Percentiles rank a stretch among this genome's conserved stretches.
Evolutionary conservation across 805 yeast species (phyloP).

Genomic region (Saturnispora hagleri): DNA sequence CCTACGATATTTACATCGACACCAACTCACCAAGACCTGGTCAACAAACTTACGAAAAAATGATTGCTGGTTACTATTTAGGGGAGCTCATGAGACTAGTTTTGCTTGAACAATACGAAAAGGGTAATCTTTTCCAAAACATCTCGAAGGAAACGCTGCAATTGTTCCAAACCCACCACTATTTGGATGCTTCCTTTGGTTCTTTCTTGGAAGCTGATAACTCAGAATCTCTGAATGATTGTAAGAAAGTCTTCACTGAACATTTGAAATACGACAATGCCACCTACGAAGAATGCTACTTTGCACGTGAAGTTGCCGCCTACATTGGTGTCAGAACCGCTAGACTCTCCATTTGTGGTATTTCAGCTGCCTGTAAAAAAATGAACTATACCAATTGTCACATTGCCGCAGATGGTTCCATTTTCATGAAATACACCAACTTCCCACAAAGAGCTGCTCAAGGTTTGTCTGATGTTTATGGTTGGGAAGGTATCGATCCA

Average conservation of each 20-base stretch:
- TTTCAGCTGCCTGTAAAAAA: constrained; percentile 91
- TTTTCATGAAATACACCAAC: constrained; percentile 85
- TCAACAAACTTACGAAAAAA: constrained; percentile 94
- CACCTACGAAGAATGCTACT: constrained; percentile 72
- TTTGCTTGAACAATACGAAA: constrained; percentile 61
- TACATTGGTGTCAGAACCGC: constrained; percentile 91
- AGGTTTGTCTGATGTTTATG: constrained; percentile 86
- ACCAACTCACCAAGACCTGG: constrained; percentile 92
- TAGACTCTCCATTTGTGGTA: constrained; percentile 90
- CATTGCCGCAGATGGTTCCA: constrained; percentile 98
- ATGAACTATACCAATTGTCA: constrained; percentile 70
- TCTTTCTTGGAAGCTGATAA: constrained; percentile 86
- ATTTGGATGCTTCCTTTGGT: constrained; percentile 85
- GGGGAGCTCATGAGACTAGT: constrained; percentile 87
- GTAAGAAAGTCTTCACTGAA: constrained; percentile 53
- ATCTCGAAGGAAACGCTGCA: constrained; percentile 50
- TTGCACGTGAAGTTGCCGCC: constrained; percentile 76
- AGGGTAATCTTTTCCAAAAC: constrained; percentile 54
- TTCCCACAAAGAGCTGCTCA: constrained; percentile 90
- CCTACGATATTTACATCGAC: constrained; percentile 76
- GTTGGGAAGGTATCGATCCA: constrained; percentile 44
- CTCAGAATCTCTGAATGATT: constrained; percentile 73
- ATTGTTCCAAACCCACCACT: constrained; percentile 50
- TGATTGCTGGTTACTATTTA: constrained; percentile 94
- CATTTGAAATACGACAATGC: constrained; percentile 51